Percentiles rank a stretch among this genome's conserved stretches.
These are phyloP conservation scores for Botrytis byssoidea DNA, from an alignment of 2,329 filamentous ascomycete species.

Conservation along the genomic window DNA sequence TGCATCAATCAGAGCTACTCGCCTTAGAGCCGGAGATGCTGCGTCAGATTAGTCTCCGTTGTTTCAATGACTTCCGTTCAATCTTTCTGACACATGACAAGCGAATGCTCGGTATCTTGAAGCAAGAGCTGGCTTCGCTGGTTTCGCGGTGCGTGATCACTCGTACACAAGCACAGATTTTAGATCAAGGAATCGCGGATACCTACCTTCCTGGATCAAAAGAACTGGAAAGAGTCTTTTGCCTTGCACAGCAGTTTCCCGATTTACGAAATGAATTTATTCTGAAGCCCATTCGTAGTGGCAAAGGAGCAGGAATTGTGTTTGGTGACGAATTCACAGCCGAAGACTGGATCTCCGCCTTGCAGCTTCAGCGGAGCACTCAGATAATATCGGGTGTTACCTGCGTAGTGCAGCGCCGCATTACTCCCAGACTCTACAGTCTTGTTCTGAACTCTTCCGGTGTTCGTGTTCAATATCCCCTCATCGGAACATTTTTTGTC, in stretches of 20 bases:
- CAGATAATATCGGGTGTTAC: not conserved
- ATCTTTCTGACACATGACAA: conserved; percentile 39
- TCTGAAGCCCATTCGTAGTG: conserved; percentile 4
- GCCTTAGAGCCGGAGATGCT: conserved; percentile 32
- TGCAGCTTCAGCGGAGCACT: not conserved
- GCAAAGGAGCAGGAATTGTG: conserved; percentile 10
- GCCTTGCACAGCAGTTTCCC: not conserved
- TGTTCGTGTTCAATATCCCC: not conserved
- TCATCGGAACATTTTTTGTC: conserved; percentile 6
- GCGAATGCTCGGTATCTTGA: conserved; percentile 39
- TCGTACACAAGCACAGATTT: not conserved
- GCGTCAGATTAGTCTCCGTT: conserved; percentile 32
- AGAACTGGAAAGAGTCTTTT: not conserved
- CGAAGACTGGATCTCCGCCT: not conserved
- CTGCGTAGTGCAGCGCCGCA: conserved; percentile 1
- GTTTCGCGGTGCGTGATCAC: conserved; percentile 18
- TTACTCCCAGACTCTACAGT: not conserved
- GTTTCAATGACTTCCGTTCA: conserved; percentile 40
- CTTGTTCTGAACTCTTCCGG: not conserved
- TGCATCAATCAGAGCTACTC: conserved; percentile 38
- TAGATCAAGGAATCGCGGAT: conserved; percentile 6
- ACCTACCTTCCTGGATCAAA: conserved; percentile 3
- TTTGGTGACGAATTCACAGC: not conserved
- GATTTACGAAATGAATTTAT: not conserved
- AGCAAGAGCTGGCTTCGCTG: conserved; percentile 35